Conservation (phyloP, 2,329 filamentous ascomycete genomes). For the Pezicula carpinea region DNA sequence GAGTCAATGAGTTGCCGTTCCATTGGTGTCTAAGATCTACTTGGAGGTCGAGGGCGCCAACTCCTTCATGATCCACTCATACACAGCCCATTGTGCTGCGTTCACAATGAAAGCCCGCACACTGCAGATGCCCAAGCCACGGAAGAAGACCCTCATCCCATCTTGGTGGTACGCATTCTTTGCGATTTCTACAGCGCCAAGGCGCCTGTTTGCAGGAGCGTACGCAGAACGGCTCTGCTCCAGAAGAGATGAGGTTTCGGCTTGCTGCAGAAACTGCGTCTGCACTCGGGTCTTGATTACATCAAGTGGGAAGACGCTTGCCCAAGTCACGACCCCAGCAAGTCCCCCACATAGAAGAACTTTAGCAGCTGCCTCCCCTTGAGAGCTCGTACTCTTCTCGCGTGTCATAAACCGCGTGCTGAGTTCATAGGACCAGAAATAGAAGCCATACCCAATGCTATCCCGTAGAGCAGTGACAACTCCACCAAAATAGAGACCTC, state of each 20-base stretch:
- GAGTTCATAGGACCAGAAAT: conserved; percentile 90
- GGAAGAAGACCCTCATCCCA: conserved; percentile 62
- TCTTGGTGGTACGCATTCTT: conserved; percentile 60
- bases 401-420: conserved; percentile 53
- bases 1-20: background rate
- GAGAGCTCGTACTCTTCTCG: conserved; percentile 17
- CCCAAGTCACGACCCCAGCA: conserved; percentile 85
- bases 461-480: conserved; percentile 77
- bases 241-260: conserved; percentile 29
- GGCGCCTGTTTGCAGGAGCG: conserved; percentile 21
- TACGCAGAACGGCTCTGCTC: conserved; percentile 14
- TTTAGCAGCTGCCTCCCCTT: conserved; percentile 50
- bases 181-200: conserved; percentile 59
- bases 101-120: conserved; percentile 87
- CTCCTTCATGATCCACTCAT: conserved; percentile 78
- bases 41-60: conserved; percentile 27
- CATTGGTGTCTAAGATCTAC: conserved; percentile 2
- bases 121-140: conserved; percentile 76
- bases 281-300: conserved; percentile 93
- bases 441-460: conserved; percentile 92
- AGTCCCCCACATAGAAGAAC: conserved; percentile 80
- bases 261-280: conserved; percentile 48
- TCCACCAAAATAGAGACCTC: conserved; percentile 78
- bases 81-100: conserved; percentile 86
- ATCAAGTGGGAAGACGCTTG: conserved; percentile 84